Evolutionary conservation across 1,284 basidiomycete genomes (phyloP).

Genomic region (Hypsizygus ulmarius): DNA sequence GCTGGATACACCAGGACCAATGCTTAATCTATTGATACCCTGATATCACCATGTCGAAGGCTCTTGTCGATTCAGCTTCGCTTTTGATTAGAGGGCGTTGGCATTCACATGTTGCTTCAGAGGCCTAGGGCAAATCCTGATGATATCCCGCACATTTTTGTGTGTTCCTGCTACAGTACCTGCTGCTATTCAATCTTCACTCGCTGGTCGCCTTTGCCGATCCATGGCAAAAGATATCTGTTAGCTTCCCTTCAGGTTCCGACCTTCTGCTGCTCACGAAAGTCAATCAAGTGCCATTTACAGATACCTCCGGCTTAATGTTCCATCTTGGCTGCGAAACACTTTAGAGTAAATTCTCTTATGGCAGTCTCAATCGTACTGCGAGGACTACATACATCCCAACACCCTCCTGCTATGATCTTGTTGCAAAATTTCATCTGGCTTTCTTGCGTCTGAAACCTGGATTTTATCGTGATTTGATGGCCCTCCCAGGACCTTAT

Average conservation of each 20-base stretch:
- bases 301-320: background rate
- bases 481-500: too few species aligned
- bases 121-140: background rate
- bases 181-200: too few species aligned
- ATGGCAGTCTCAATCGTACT: background rate
- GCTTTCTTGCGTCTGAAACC: too few species aligned
- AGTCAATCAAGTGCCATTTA: background rate
- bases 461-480: too few species aligned
- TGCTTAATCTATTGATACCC: constrained; percentile 12
- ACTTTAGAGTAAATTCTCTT: background rate
- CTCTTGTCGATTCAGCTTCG: background rate
- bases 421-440: too few species aligned
- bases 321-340: constrained; percentile 7
- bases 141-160: constrained; percentile 5
- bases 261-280: constrained; percentile 3
- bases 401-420: too few species aligned
- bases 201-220: too few species aligned
- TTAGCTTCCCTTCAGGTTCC: background rate
- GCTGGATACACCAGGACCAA: too few species aligned
- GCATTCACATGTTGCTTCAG: background rate
- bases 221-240: background rate
- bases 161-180: constrained; percentile 7
- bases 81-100: background rate
- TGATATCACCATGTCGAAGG: background rate
- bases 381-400: background rate